phyloP scores from a whole-genome alignment of 1,284 basidiomycete genomes.

The Vanrija pseudolonga region DNA sequence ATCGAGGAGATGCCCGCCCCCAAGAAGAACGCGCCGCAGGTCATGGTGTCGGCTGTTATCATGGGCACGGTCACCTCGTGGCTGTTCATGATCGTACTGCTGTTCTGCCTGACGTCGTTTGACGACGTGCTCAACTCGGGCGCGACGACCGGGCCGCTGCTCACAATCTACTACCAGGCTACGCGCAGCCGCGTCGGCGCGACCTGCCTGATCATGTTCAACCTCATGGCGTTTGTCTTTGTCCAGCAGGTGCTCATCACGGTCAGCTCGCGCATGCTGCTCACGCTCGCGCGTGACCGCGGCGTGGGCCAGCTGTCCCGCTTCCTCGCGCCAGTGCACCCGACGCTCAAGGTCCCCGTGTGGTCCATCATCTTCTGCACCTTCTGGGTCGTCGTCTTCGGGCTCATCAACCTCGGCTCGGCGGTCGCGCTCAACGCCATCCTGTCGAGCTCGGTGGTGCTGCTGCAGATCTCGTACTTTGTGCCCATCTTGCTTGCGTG shows the following conservation, averaged over 20 bases:
- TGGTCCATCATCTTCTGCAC: conserved; percentile 28
- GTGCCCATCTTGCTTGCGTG: conserved; percentile 48
- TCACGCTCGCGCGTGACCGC: conserved; percentile 1
- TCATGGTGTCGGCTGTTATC: conserved; percentile 34
- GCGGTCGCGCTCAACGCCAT: conserved; percentile 23
- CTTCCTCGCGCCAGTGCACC: background rate
- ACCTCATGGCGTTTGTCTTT: conserved; percentile 16
- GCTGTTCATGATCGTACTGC: conserved; percentile 36
- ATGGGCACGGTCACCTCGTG: conserved; percentile 26
- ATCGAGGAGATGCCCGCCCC: conserved; percentile 38
- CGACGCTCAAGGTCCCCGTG: conserved; percentile 22
- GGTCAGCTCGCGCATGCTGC: conserved; percentile 15
- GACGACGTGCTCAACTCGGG: background rate
- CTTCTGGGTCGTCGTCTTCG: conserved; percentile 47
- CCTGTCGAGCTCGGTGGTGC: conserved; percentile 18
- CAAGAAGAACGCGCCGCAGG: conserved; percentile 28
- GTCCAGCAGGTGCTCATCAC: conserved; percentile 21
- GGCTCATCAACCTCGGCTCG: conserved; percentile 54
- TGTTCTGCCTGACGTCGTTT: conserved; percentile 13
- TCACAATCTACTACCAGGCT: conserved; percentile 21
- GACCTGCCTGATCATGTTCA: conserved; percentile 14
- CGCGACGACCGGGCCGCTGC: conserved; percentile 2
- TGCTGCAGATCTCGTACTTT: conserved; percentile 25
- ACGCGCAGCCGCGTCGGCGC: conserved; percentile 22
- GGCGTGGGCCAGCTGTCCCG: background rate